phyloP scores from a whole-genome alignment of 2,329 filamentous ascomycete genomes.

The Calycina herbarum region DNA sequence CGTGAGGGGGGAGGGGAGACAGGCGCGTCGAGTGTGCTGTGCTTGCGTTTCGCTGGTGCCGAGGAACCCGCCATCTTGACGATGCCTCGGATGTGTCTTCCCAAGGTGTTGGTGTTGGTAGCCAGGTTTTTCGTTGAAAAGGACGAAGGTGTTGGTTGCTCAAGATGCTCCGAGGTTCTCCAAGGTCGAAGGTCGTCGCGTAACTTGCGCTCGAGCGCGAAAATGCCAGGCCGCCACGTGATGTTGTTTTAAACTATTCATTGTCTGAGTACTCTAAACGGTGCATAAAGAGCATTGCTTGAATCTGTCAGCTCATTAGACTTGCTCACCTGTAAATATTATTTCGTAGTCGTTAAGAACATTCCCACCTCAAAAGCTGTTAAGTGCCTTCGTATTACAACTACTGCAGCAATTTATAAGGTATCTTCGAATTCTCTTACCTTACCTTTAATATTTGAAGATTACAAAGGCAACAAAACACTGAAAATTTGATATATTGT shows the following conservation, averaged over 20 bases:
- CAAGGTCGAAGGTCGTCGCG: not conserved
- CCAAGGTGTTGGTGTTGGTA: not conserved
- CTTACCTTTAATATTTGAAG: too few relatives aligned
- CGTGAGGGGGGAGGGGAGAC: slow-evolving; percentile 38
- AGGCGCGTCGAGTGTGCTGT: slow-evolving; percentile 24
- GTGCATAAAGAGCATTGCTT: too few relatives aligned
- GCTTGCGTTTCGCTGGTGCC: slow-evolving; percentile 31
- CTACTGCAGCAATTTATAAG: too few relatives aligned
- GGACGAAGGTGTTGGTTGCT: not conserved
- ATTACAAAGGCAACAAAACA: too few relatives aligned
- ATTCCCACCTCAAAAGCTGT: too few relatives aligned
- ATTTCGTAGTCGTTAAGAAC: too few relatives aligned
- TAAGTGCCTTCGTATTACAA: too few relatives aligned
- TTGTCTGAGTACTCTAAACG: too few relatives aligned
- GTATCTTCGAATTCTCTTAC: too few relatives aligned
- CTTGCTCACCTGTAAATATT: too few relatives aligned
- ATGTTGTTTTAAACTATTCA: not conserved
- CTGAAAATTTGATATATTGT: too few relatives aligned
- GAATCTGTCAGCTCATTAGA: too few relatives aligned
- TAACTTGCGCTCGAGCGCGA: not conserved
- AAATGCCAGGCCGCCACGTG: not conserved
- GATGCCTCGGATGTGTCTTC: not conserved
- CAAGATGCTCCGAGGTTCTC: not conserved
- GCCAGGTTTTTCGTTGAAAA: not conserved
- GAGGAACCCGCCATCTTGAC: slow-evolving; percentile 27